phyloP scores from a whole-genome alignment of 1,139 yeast genomes.

The Geotrichum fermentans region DNA sequence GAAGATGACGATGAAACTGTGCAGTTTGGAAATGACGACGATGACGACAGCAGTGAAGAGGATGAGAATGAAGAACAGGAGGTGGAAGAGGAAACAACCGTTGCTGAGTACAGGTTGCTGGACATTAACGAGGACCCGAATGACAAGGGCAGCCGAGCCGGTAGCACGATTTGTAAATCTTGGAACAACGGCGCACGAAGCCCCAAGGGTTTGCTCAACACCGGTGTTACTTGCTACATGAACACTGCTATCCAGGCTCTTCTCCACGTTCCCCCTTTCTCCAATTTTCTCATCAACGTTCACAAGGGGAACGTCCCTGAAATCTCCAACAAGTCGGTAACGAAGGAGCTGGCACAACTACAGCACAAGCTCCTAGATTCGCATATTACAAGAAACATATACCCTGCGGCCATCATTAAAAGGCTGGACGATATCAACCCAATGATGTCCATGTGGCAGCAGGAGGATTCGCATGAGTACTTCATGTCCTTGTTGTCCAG shows the following conservation, averaged over 20 bases:
- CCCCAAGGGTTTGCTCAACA: slow-evolving; percentile 80
- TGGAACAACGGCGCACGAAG: slow-evolving; percentile 50
- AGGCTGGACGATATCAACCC: slow-evolving; percentile 83
- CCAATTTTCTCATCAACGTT: slow-evolving; percentile 72
- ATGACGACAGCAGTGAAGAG: slow-evolving; percentile 30
- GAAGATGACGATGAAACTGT: slow-evolving; percentile 24
- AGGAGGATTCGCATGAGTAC: slow-evolving; percentile 96
- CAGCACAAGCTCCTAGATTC: slow-evolving; percentile 59
- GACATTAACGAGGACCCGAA: slow-evolving; percentile 28
- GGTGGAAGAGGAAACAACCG: slow-evolving; percentile 5
- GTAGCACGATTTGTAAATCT: slow-evolving; percentile 50
- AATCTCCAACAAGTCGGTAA: slow-evolving; percentile 57
- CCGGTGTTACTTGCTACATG: slow-evolving; percentile 95
- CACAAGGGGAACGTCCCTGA: slow-evolving; percentile 39
- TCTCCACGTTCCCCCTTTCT: slow-evolving; percentile 85
- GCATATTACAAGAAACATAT: slow-evolving; percentile 31
- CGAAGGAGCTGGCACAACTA: slow-evolving; percentile 68
- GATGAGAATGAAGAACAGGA: slow-evolving; percentile 33
- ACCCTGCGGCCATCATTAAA: slow-evolving; percentile 69
- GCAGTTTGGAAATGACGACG: slow-evolving; percentile 20
- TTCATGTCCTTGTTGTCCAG: slow-evolving; percentile 86
- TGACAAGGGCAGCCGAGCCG: slow-evolving; percentile 37
- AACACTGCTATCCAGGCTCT: slow-evolving; percentile 90
- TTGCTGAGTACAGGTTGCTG: slow-evolving; percentile 10
- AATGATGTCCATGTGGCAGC: slow-evolving; percentile 96